These are phyloP conservation scores for Colletotrichum tofieldiae DNA, from an alignment of 2,329 filamentous ascomycete genomes.

Conservation along the genomic window DNA sequence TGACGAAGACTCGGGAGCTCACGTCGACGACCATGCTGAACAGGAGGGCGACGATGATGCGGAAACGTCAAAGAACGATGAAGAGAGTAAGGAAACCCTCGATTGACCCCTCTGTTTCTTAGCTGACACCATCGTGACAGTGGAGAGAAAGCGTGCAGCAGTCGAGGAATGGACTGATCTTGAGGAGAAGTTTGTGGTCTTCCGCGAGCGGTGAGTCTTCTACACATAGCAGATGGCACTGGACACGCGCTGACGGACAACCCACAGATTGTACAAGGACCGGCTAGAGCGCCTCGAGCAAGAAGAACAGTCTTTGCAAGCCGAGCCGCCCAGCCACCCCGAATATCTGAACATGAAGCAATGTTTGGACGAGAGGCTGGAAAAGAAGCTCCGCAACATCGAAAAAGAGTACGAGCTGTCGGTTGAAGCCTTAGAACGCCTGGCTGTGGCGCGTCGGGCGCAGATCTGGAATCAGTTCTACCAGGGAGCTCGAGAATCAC, in stretches of 20 bases:
- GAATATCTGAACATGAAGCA: conserved; percentile 93
- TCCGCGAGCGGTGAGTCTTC: conserved; percentile 79
- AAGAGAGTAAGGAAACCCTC: conserved; percentile 69
- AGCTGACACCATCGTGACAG: conserved; percentile 59
- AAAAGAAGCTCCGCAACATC: conserved; percentile 85
- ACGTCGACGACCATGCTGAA: conserved; percentile 70
- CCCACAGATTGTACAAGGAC: conserved; percentile 85
- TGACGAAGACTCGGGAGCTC: conserved; percentile 63
- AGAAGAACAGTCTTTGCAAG: conserved; percentile 74
- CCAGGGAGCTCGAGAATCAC: conserved; percentile 86
- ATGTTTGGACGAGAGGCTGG: conserved; percentile 85
- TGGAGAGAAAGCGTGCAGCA: conserved; percentile 83
- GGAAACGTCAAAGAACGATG: conserved; percentile 74
- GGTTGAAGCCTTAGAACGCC: conserved; percentile 79
- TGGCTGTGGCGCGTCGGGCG: conserved; percentile 84
- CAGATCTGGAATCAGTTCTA: conserved; percentile 94
- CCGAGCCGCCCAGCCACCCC: conserved; percentile 82
- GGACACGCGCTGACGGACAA: conserved; percentile 39
- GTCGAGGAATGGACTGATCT: conserved; percentile 85
- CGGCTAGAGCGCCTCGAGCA: conserved; percentile 85
- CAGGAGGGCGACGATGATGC: conserved; percentile 73
- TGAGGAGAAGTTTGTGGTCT: conserved; percentile 89
- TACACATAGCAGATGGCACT: too few species aligned
- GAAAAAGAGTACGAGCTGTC: conserved; percentile 82
- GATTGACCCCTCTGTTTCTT: not conserved